These are phyloP conservation scores for Botrytis aclada DNA, from an alignment of 2,329 filamentous ascomycete genomes.

Conservation along the genomic window DNA sequence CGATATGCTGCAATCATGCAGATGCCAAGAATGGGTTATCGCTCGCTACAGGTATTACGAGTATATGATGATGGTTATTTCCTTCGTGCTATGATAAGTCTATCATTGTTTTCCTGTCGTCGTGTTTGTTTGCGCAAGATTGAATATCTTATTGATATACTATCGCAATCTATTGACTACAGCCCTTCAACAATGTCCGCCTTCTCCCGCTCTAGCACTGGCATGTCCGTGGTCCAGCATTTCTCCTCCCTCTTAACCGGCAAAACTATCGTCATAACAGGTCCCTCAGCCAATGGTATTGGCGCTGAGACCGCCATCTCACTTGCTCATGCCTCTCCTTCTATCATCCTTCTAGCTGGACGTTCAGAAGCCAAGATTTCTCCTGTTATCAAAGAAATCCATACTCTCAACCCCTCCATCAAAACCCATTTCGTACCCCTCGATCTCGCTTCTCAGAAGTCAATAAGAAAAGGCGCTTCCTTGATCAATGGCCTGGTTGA, in stretches of 20 bases:
- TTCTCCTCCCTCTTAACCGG: neutral
- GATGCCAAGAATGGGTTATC: slow-evolving; percentile 5
- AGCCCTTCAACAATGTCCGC: neutral
- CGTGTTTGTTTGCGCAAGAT: neutral
- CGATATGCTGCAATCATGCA: neutral
- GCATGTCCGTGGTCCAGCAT: neutral
- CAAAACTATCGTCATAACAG: slow-evolving; percentile 25
- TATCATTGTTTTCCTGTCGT: neutral
- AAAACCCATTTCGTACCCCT: slow-evolving; percentile 21
- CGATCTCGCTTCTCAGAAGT: slow-evolving; percentile 42
- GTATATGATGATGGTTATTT: neutral
- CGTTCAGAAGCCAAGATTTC: slow-evolving; percentile 27
- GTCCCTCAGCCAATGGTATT: slow-evolving; percentile 23
- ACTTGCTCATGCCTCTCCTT: slow-evolving; percentile 29
- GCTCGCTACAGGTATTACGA: neutral
- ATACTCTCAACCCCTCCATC: slow-evolving; percentile 21
- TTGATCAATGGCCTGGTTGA: slow-evolving; percentile 39
- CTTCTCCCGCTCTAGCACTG: slow-evolving; percentile 2
- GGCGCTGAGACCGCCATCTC: slow-evolving; percentile 26
- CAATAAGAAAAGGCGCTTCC: slow-evolving; percentile 22
- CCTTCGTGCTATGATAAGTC: neutral
- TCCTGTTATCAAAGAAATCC: slow-evolving; percentile 26
- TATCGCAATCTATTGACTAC: neutral
- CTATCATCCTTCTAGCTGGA: slow-evolving; percentile 25
- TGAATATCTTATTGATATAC: neutral